Conservation (phyloP, 164 flowering plant species). For the Malania oleifera region DNA sequence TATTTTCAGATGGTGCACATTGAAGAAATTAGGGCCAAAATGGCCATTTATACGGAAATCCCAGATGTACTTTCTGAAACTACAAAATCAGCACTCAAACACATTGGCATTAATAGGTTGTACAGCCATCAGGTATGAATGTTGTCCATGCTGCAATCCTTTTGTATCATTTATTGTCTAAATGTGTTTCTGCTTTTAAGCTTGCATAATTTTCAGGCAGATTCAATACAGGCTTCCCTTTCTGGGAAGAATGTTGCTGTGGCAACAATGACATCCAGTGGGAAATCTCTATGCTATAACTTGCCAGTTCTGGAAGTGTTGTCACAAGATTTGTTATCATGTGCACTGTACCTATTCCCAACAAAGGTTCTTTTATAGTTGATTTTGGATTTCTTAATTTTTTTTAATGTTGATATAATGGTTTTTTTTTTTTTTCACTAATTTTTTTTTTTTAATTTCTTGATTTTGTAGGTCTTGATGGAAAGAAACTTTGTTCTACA, state of each 20-base stretch:
- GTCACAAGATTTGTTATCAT: constrained; percentile 47
- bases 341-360: constrained; percentile 90
- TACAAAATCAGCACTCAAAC: constrained; percentile 45
- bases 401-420: background rate
- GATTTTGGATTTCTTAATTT: background rate
- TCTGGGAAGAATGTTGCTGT: constrained; percentile 76
- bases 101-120: constrained; percentile 57
- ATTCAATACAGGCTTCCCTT: constrained; percentile 70
- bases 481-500: constrained; percentile 3
- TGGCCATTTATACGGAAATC: constrained; percentile 49
- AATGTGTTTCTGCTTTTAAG: background rate
- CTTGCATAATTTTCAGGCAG: constrained; percentile 48
- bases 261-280: constrained; percentile 95
- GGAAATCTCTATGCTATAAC: constrained; percentile 96
- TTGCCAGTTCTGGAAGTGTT: constrained; percentile 81
- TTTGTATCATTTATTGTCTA: background rate
- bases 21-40: constrained; percentile 61
- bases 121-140: constrained; percentile 82
- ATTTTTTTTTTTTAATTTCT: background rate
- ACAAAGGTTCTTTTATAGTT: constrained; percentile 59
- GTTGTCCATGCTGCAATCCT: constrained; percentile 4
- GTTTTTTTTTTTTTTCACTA: background rate
- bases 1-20: constrained; percentile 73
- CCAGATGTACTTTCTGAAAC: constrained; percentile 54
- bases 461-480: background rate